A percentile compares a stretch with the other conserved stretches of the same genome.
Evolutionary conservation across 202 grass and related monocot genomes (phyloP).

Genomic region (Schoenoplectus triqueter): DNA sequence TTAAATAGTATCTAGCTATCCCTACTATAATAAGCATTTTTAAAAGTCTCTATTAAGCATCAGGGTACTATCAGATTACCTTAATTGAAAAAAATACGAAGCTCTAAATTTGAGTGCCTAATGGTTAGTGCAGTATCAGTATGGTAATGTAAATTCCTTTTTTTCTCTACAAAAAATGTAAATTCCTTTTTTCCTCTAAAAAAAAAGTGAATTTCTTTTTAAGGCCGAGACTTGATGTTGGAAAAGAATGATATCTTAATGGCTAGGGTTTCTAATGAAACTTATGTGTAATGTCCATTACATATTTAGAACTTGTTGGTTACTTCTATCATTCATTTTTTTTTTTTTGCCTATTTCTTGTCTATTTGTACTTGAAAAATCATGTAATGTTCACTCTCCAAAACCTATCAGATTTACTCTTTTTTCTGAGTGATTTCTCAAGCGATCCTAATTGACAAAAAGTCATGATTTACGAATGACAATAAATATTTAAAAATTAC

Average conservation of each 20-base stretch:
- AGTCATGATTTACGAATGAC: too few species aligned
- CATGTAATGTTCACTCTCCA: too few species aligned
- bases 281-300: not conserved
- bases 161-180: too few species aligned
- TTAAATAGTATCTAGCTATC: conserved; percentile 20
- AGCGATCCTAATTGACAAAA: too few species aligned
- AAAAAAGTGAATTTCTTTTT: not conserved
- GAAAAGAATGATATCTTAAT: conserved; percentile 16
- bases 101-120: not conserved
- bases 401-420: too few species aligned
- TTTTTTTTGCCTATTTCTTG: too few species aligned
- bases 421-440: too few species aligned
- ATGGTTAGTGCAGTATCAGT: conserved; percentile 2
- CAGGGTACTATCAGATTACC: not conserved
- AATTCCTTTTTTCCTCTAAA: too few species aligned
- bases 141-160: not conserved
- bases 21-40: conserved; percentile 16
- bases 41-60: not conserved
- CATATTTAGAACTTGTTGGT: not conserved
- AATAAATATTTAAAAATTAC: too few species aligned
- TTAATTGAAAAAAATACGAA: not conserved
- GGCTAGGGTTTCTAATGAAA: not conserved
- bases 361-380: too few species aligned
- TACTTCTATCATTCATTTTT: not conserved
- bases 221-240: conserved; percentile 6